Conservation (phyloP, 2,329 filamentous ascomycete species). For the Cryphonectria carpinicola region DNA sequence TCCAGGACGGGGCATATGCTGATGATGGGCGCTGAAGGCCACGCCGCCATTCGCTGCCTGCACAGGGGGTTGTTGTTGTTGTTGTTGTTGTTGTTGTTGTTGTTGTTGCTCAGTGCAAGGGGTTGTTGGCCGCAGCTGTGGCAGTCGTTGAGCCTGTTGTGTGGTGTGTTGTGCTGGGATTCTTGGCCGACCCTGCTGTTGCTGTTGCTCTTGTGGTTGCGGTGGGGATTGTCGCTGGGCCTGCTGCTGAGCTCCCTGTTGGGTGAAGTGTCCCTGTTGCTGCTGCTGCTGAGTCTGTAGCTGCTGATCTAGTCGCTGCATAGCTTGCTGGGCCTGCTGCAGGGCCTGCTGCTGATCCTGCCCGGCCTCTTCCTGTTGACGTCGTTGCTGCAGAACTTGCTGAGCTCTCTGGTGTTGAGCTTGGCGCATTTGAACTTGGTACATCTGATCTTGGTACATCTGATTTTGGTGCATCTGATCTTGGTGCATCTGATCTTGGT, state of each 20-base stretch:
- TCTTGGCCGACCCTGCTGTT: not conserved
- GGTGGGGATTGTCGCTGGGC: not conserved
- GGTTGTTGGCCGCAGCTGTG: constrained; percentile 19
- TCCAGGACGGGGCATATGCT: not conserved
- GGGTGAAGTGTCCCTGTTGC: not conserved
- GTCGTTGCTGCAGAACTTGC: no score
- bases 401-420: not conserved
- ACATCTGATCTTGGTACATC: no score
- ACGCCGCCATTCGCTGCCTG: not conserved
- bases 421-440: no score
- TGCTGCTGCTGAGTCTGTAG: constrained; percentile 13
- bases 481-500: no score
- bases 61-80: constrained; percentile 5
- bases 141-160: constrained; percentile 22
- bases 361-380: no score
- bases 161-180: constrained; percentile 4
- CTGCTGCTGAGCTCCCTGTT: constrained; percentile 4
- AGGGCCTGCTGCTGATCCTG: not conserved
- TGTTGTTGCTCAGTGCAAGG: constrained; percentile 18
- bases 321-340: not conserved
- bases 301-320: not conserved
- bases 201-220: not conserved
- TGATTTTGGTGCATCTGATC: no score
- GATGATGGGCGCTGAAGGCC: not conserved
- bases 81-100: constrained; percentile 8